Conservation (phyloP, 2,329 filamentous ascomycete species). For the Aspergillus brasiliensis region DNA sequence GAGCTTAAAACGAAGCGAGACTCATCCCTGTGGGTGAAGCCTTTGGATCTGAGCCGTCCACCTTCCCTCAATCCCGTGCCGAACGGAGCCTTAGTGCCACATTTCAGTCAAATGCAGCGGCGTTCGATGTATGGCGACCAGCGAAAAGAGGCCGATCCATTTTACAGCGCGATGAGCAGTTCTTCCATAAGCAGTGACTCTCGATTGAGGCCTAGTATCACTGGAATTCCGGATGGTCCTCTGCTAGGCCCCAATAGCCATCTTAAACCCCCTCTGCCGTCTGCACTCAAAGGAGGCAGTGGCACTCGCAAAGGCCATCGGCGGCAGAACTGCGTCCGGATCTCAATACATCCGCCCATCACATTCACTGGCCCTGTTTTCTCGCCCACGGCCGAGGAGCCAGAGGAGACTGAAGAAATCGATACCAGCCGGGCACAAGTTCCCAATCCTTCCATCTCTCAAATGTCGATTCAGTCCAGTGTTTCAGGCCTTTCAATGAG, state of each 20-base stretch:
- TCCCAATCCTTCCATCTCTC: constrained; percentile 20
- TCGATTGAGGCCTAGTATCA: constrained; percentile 17
- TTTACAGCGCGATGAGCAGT: constrained; percentile 24
- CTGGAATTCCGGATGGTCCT: constrained; percentile 22
- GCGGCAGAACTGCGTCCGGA: constrained; percentile 48
- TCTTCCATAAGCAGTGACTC: constrained; percentile 24
- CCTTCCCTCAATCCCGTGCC: constrained; percentile 14
- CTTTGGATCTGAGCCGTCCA: constrained; percentile 18
- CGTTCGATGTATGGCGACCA: constrained; percentile 24
- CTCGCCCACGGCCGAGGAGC: constrained; percentile 39
- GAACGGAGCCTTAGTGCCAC: constrained; percentile 19
- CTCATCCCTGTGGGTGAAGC: constrained; percentile 10
- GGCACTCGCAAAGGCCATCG: constrained; percentile 42
- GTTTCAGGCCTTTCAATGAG: constrained; percentile 20
- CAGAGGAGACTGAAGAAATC: constrained; percentile 36
- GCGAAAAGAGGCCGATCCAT: constrained; percentile 29
- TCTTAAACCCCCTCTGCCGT: constrained; percentile 27
- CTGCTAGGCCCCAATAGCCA: constrained; percentile 26
- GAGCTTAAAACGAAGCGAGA: constrained; percentile 24
- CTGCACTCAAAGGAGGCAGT: constrained; percentile 36
- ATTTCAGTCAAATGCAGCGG: constrained; percentile 30
- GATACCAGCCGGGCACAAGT: constrained; percentile 27
- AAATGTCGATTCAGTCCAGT: constrained; percentile 19
- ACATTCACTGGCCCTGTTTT: constrained; percentile 37
- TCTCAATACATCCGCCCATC: constrained; percentile 41